These are phyloP conservation scores for Fonsecaea multimorphosa DNA, from an alignment of 2,329 filamentous ascomycete species.

Conservation along the genomic window DNA sequence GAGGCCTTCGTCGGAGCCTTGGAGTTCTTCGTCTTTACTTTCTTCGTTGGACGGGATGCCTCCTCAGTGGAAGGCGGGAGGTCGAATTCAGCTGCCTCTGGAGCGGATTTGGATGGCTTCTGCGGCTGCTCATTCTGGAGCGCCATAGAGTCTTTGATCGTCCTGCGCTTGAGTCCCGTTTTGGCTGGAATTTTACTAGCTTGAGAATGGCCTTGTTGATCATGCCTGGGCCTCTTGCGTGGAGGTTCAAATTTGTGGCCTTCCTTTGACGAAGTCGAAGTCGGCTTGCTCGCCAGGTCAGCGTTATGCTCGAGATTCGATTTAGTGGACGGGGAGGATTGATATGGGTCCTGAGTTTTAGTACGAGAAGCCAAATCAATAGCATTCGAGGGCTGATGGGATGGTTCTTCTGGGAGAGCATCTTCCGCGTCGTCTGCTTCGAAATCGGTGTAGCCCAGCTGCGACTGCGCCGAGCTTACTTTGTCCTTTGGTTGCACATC, in stretches of 20 bases:
- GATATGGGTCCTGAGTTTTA: not conserved
- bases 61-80: conserved; percentile 22
- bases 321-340: not conserved
- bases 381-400: not conserved
- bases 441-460: not conserved
- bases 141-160: conserved; percentile 8
- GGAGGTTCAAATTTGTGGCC: not conserved
- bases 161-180: conserved; percentile 24
- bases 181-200: not conserved
- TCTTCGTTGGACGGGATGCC: conserved; percentile 15
- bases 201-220: not conserved
- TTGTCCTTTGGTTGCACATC: not conserved
- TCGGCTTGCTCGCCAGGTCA: not conserved
- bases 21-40: conserved; percentile 16
- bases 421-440: not conserved
- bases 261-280: not conserved
- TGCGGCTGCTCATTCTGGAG: conserved; percentile 9
- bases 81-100: conserved; percentile 22
- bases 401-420: not conserved
- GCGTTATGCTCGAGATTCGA: not conserved
- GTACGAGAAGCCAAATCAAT: not conserved
- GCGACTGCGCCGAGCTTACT: not conserved
- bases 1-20: conserved; percentile 3
- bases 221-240: not conserved
- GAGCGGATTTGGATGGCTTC: not conserved